Evolutionary conservation across 805 yeast species (phyloP).

Genomic region (Kockiozyma suomiensis): DNA sequence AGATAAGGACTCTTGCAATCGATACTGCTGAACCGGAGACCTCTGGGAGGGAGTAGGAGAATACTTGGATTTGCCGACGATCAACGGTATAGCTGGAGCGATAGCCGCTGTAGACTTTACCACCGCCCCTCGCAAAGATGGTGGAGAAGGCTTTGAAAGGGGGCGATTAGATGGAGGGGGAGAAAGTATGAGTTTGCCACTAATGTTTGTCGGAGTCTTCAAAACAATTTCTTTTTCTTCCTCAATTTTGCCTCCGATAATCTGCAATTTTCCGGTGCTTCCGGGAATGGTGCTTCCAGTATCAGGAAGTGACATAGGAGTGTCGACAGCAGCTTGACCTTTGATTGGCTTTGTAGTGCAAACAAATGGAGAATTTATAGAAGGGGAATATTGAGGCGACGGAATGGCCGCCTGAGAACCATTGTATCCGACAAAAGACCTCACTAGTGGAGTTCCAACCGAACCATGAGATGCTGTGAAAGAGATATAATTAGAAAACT

Average conservation of each 20-base stretch:
- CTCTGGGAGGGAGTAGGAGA: conserved; percentile 1
- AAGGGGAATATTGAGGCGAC: conserved; percentile 15
- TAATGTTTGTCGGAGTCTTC: conserved; percentile 12
- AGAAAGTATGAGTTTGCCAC: conserved; percentile 1
- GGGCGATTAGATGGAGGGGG: conserved; percentile 1
- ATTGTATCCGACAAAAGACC: not conserved
- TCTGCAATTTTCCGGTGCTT: not conserved
- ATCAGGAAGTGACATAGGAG: conserved; percentile 11
- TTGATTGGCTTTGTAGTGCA: conserved; percentile 12
- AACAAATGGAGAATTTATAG: conserved; percentile 14
- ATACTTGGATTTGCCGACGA: not conserved
- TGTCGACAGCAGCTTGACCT: not conserved
- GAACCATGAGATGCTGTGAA: not conserved
- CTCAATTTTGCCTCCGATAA: not conserved
- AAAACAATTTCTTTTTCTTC: conserved; percentile 8
- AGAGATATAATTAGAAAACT: no score
- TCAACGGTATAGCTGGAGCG: not conserved
- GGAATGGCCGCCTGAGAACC: conserved; percentile 4
- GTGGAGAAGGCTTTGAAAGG: not conserved
- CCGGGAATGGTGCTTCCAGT: not conserved
- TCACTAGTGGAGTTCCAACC: not conserved
- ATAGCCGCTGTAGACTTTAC: not conserved
- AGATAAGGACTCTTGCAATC: not conserved
- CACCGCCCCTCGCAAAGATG: not conserved
- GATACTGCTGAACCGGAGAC: not conserved